Percentiles rank a stretch among this genome's conserved stretches.
phyloP scores from a whole-genome alignment of 805 yeast genomes.

The Lipomyces orientalis region DNA sequence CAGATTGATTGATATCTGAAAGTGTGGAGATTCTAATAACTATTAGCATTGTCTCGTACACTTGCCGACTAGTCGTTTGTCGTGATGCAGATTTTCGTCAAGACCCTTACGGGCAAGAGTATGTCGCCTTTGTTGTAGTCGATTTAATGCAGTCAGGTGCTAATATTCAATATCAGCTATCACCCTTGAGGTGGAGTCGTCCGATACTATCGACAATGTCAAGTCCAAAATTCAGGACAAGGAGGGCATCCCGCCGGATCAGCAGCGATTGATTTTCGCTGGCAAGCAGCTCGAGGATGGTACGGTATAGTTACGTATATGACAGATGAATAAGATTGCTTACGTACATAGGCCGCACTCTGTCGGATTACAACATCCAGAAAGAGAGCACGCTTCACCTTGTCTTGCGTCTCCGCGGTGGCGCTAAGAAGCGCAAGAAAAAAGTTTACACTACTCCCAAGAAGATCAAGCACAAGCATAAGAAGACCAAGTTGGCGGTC shows the following conservation, averaged over 20 bases:
- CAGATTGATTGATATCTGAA: background rate
- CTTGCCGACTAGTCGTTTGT: conserved; percentile 48
- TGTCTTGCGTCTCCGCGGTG: conserved; percentile 98
- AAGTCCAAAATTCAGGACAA: conserved; percentile 96
- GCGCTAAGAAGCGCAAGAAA: conserved; percentile 99
- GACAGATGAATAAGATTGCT: conserved; percentile 40
- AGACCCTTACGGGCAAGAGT: conserved; percentile 96
- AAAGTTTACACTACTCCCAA: conserved; percentile 99
- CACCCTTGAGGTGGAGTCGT: conserved; percentile 96
- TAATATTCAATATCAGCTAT: conserved; percentile 56
- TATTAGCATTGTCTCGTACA: conserved; percentile 34
- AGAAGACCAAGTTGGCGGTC: conserved; percentile 98
- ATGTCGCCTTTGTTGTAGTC: conserved; percentile 39
- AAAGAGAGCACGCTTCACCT: conserved; percentile 96
- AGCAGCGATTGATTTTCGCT: conserved; percentile 95
- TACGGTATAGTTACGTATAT: conserved; percentile 48
- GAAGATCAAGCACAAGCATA: conserved; percentile 99
- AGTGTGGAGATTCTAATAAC: background rate
- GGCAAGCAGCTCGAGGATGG: conserved; percentile 89
- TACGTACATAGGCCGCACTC: conserved; percentile 72
- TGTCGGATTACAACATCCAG: conserved; percentile 97
- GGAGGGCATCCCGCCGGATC: conserved; percentile 98
- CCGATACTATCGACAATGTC: conserved; percentile 97
- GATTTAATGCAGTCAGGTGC: background rate
- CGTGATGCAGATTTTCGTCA: conserved; percentile 82